Conservation (phyloP, 2,329 filamentous ascomycete species). For the Zymoseptoria pseudotritici region DNA sequence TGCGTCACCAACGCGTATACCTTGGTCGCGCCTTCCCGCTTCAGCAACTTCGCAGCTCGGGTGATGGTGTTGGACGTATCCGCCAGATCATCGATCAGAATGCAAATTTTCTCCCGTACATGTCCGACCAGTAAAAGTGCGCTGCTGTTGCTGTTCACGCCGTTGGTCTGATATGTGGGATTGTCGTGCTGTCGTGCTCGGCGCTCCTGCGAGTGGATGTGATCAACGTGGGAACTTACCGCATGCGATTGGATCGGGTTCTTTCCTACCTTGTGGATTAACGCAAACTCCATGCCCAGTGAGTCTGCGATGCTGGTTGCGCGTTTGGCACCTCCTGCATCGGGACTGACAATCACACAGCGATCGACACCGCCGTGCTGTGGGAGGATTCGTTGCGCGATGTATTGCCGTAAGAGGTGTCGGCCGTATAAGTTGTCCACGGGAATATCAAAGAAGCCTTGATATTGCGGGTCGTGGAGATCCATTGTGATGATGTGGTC, state of each 20-base stretch:
- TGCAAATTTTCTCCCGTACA: constrained; percentile 71
- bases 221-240: not conserved
- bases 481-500: constrained; percentile 99
- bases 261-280: constrained; percentile 83
- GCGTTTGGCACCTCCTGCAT: constrained; percentile 92
- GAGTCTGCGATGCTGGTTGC: constrained; percentile 92
- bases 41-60: constrained; percentile 88
- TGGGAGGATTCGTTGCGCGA: constrained; percentile 74
- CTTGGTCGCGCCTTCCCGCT: constrained; percentile 80
- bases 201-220: constrained; percentile 57
- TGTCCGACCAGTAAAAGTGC: constrained; percentile 92
- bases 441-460: constrained; percentile 97
- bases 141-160: constrained; percentile 44
- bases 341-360: constrained; percentile 81
- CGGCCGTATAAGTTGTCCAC: constrained; percentile 95
- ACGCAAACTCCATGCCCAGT: constrained; percentile 86
- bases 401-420: constrained; percentile 60
- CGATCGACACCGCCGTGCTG: constrained; percentile 53
- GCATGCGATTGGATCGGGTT: not conserved
- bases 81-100: constrained; percentile 87
- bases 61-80: constrained; percentile 98
- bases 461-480: constrained; percentile 90
- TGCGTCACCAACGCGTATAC: constrained; percentile 93
- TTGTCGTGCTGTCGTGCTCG: constrained; percentile 56
- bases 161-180: constrained; percentile 4